These are phyloP conservation scores for Arabidopsis lyrata DNA, from an alignment of 441 rosid species.

Conservation along the genomic window DNA sequence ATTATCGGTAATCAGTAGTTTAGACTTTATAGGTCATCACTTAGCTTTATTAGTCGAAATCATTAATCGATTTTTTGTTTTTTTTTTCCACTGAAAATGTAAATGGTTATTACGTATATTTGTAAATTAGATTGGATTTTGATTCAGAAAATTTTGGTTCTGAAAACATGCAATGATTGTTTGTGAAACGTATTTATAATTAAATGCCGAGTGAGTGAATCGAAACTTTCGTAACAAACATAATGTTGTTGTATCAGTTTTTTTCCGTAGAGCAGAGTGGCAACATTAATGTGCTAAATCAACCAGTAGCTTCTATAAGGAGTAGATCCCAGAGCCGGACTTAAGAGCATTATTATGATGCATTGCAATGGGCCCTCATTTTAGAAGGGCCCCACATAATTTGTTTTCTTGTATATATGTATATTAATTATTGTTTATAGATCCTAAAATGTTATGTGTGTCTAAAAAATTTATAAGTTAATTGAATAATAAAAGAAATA, in stretches of 20 bases:
- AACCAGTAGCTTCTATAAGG: slow-evolving; percentile 9
- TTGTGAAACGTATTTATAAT: not conserved
- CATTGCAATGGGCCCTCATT: too few species aligned
- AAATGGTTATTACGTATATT: not conserved
- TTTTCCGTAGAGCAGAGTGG: slow-evolving; percentile 25
- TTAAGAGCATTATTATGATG: too few species aligned
- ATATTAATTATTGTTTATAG: too few species aligned
- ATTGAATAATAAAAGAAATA: too few species aligned
- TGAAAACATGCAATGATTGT: slow-evolving; percentile 17
- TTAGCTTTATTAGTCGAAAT: too few species aligned
- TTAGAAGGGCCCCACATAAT: too few species aligned
- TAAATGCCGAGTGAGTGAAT: slow-evolving; percentile 15
- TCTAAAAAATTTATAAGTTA: too few species aligned
- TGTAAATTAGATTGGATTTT: not conserved
- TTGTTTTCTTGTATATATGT: too few species aligned
- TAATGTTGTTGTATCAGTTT: slow-evolving; percentile 21
- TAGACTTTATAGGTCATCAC: not conserved
- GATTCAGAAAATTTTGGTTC: not conserved
- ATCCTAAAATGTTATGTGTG: too few species aligned
- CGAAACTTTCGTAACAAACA: not conserved
- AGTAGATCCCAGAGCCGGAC: too few species aligned
- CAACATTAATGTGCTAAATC: slow-evolving; percentile 33
- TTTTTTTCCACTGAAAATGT: not conserved
- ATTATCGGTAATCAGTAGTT: not conserved
- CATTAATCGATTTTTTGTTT: not conserved